These are phyloP conservation scores for Ceratocystis diversiconidia DNA, from an alignment of 2,329 filamentous ascomycete genomes.

Conservation along the genomic window DNA sequence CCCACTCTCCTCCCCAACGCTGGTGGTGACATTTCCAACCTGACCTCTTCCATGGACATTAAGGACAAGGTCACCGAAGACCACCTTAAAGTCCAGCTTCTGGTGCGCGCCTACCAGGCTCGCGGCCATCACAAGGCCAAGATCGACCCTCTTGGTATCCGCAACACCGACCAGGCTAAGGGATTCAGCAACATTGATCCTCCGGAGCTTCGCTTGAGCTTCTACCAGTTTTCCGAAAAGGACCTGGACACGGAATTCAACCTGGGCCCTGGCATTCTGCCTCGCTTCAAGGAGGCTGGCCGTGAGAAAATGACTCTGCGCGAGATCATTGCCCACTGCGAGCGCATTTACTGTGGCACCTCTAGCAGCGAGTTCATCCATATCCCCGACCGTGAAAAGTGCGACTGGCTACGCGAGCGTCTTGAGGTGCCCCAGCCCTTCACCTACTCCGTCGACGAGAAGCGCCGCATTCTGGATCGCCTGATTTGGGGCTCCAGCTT, in stretches of 20 bases:
- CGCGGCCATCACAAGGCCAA: slow-evolving; percentile 96
- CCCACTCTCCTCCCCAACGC: slow-evolving; percentile 79
- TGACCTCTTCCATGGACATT: slow-evolving; percentile 54
- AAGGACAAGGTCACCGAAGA: slow-evolving; percentile 72
- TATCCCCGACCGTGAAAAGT: slow-evolving; percentile 92
- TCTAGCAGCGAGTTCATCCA: slow-evolving; percentile 98
- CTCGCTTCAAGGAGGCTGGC: slow-evolving; percentile 75
- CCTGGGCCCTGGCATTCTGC: slow-evolving; percentile 86
- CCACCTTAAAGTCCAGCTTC: slow-evolving; percentile 92
- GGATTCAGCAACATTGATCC: slow-evolving; percentile 77
- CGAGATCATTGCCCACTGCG: slow-evolving; percentile 85
- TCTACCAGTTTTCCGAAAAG: slow-evolving; percentile 90
- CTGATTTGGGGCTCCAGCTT: slow-evolving; percentile 98
- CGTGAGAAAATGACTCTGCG: slow-evolving; percentile 93
- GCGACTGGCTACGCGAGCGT: slow-evolving; percentile 93
- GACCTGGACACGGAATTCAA: slow-evolving; percentile 86
- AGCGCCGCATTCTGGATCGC: slow-evolving; percentile 91
- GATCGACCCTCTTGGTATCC: slow-evolving; percentile 90
- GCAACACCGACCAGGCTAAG: slow-evolving; percentile 54
- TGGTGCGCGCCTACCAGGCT: slow-evolving; percentile 94
- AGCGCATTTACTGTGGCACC: slow-evolving; percentile 92
- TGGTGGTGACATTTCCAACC: slow-evolving; percentile 59
- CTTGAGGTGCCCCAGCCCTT: slow-evolving; percentile 88
- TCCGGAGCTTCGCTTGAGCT: slow-evolving; percentile 81
- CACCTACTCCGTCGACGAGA: slow-evolving; percentile 96